phyloP scores from a whole-genome alignment of 192 early-diverging fungal species.

The Spinellus fusiger region DNA sequence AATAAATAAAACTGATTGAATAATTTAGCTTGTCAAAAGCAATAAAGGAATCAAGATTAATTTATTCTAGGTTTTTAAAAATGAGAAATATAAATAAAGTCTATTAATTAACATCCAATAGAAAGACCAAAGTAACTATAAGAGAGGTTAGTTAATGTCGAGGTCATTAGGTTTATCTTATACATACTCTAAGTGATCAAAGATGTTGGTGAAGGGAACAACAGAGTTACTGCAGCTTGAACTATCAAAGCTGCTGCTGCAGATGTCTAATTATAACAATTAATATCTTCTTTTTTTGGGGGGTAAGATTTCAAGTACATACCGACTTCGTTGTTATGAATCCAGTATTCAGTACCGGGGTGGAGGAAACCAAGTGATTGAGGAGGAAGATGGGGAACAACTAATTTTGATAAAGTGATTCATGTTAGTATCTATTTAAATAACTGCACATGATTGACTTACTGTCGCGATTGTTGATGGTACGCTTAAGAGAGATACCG shows the following conservation, averaged over 20 bases:
- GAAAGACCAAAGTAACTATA: too few species aligned
- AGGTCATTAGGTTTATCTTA: not conserved
- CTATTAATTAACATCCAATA: too few species aligned
- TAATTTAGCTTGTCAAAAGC: too few species aligned
- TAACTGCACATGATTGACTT: not conserved
- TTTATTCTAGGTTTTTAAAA: too few species aligned
- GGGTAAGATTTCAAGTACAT: not conserved
- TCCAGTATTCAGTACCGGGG: constrained; percentile 25
- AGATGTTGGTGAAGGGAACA: constrained; percentile 11
- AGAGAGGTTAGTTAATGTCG: too few species aligned
- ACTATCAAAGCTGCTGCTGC: constrained; percentile 6
- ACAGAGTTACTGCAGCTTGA: constrained; percentile 15
- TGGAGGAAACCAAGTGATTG: constrained; percentile 17
- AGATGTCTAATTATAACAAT: not conserved
- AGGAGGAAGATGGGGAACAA: constrained; percentile 25
- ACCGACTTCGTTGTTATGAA: constrained; percentile 3
- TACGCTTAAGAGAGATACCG: constrained; percentile 10
- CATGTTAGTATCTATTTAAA: not conserved
- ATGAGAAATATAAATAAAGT: too few species aligned
- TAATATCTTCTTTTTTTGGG: not conserved
- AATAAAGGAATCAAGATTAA: too few species aligned
- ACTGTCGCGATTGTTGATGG: constrained; percentile 22
- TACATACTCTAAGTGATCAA: constrained; percentile 18
- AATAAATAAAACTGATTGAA: too few species aligned
- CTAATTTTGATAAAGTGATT: not conserved